Evolutionary conservation across 352 stramenopile species (phyloP).

Genomic region (Pseudoperonospora humuli): DNA sequence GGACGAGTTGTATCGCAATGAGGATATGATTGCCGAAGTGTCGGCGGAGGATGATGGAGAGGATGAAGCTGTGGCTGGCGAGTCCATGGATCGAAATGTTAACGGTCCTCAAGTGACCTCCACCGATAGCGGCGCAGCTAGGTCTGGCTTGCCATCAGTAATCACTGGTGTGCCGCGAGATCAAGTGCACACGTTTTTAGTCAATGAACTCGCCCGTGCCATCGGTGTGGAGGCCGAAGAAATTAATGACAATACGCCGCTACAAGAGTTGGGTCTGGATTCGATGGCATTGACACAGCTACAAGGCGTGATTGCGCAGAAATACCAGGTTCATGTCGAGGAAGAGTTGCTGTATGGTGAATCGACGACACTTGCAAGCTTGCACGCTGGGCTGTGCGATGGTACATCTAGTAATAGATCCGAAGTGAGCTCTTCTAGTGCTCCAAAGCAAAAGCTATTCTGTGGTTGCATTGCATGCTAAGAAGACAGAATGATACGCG

Average conservation of each 20-base stretch:
- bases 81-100: slow-evolving; percentile 22
- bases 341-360: slow-evolving; percentile 92
- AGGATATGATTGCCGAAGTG: slow-evolving; percentile 61
- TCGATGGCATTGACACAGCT: slow-evolving; percentile 93
- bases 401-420: slow-evolving; percentile 16
- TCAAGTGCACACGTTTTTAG: slow-evolving; percentile 46
- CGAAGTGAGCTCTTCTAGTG: slow-evolving; percentile 7
- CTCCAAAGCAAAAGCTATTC: slow-evolving; percentile 46
- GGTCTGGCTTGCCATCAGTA: slow-evolving; percentile 34
- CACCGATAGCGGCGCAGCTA: slow-evolving; percentile 7
- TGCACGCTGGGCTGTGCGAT: slow-evolving; percentile 65
- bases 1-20: slow-evolving; percentile 67
- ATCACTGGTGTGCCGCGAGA: slow-evolving; percentile 48
- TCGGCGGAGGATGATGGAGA: slow-evolving; percentile 30
- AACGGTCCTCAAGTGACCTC: slow-evolving; percentile 9
- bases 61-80: slow-evolving; percentile 24
- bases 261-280: slow-evolving; percentile 86
- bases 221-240: slow-evolving; percentile 43
- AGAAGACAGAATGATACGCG: not conserved
- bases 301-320: slow-evolving; percentile 87
- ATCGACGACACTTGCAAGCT: slow-evolving; percentile 70
- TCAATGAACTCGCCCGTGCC: slow-evolving; percentile 49
- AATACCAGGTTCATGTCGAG: slow-evolving; percentile 86
- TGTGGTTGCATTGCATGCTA: slow-evolving; percentile 75
- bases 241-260: slow-evolving; percentile 43